These are phyloP conservation scores for Diutina catenulata DNA, from an alignment of 1,139 yeast genomes.

Conservation along the genomic window DNA sequence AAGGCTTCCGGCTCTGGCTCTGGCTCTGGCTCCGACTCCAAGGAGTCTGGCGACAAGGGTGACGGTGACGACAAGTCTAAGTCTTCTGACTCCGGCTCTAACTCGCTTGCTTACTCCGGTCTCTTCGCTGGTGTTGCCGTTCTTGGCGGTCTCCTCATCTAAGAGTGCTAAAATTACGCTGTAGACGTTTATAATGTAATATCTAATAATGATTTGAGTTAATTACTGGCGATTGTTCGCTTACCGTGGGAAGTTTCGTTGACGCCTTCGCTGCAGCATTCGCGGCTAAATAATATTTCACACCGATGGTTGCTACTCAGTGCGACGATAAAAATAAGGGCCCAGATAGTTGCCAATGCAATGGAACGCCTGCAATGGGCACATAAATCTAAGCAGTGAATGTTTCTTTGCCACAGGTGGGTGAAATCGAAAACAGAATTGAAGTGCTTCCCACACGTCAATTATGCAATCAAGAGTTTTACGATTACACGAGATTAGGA, in stretches of 20 bases:
- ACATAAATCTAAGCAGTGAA: too few species aligned
- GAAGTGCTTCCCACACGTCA: too few species aligned
- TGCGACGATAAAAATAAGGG: too few species aligned
- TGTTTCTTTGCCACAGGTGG: too few species aligned
- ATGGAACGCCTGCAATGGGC: too few species aligned
- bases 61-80: too few species aligned
- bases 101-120: background rate
- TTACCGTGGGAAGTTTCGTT: background rate
- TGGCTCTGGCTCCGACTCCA: background rate
- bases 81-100: too few species aligned
- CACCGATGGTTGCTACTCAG: too few species aligned
- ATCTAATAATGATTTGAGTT: background rate
- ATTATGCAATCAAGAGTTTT: too few species aligned
- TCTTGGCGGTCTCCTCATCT: slow-evolving; percentile 1
- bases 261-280: background rate
- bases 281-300: background rate
- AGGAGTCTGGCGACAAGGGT: background rate
- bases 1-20: slow-evolving; percentile 1
- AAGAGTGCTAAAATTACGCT: background rate
- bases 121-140: background rate
- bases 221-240: background rate
- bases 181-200: background rate
- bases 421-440: too few species aligned
- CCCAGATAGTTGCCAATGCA: too few species aligned
- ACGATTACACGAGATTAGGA: too few species aligned